Evolutionary conservation across 441 rosid species (phyloP), one percentile per base, ranked within the genome.

Genomic region (Viola pubescens): DNA sequence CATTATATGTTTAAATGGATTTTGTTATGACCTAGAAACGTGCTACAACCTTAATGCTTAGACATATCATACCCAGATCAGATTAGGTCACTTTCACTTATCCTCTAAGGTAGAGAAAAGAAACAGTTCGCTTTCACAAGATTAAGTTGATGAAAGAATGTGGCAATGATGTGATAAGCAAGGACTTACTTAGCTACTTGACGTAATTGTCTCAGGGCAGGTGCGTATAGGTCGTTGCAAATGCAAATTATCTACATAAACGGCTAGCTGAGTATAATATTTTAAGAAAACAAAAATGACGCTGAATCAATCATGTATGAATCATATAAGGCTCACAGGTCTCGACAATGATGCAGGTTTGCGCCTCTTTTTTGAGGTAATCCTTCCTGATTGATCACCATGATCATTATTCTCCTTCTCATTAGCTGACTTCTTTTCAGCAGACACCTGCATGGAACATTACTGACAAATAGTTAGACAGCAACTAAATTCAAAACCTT

Each of bases 141-240:
- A 48, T 37, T 6, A 39, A 12, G 54, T 51, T 45, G 38, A 16
- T 41, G 48, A 56, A 56, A 56, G 51, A 48, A 41, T 61, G 16
- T 2, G 19, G 46, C 5, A 3, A 9, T 52, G 37, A 52, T 47
- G 63, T 43, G 5, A 56, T 59, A 38, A 62, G 59, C 61, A 60
- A 62, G 42, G 54, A 77, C 96, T 78, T 82, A 94, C 99, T 90
- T 87, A 19, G 99, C 97, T 69, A 94, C 79, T 70, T 90, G 97
- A 58, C 99, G 96, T 68, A 94, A 73, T 63, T 88, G 96, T 70
- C 97, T 82, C 71, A 94, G 79, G 61, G 84, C 96, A 67, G 97
- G 95, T 37, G 90, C 89, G 75, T 94, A 94, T 26, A 90, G 81
- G 74, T 94, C 99, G 76, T 94, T 94, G 66, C 99, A 90, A 73